Conservation (phyloP, 2,329 filamentous ascomycete species). For the Aureobasidium sp. region DNA sequence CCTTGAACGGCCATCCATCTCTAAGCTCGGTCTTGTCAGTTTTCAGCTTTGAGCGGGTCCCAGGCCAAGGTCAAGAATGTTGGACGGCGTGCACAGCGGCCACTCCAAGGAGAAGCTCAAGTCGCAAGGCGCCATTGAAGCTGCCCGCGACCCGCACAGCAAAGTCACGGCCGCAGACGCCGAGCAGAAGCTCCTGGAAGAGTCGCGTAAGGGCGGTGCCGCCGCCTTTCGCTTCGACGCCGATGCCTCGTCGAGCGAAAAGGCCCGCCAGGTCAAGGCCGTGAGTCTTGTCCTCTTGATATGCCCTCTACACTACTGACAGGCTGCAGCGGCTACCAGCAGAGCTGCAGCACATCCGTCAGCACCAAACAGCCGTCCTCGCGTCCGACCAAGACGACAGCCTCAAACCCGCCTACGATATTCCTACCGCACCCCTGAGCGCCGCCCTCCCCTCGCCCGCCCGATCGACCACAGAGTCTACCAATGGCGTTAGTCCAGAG, state of each 20-base stretch:
- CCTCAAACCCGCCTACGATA: slow-evolving; percentile 61
- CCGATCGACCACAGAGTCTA: slow-evolving; percentile 6
- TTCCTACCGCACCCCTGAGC: slow-evolving; percentile 66
- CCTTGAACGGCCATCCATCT: background rate
- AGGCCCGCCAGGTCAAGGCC: slow-evolving; percentile 69
- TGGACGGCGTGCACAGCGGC: slow-evolving; percentile 25
- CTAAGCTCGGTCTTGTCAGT: background rate
- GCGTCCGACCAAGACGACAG: slow-evolving; percentile 73
- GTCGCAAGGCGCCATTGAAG: slow-evolving; percentile 71
- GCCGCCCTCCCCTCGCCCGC: slow-evolving; percentile 56
- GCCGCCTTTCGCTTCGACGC: slow-evolving; percentile 82
- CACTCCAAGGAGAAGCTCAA: slow-evolving; percentile 57
- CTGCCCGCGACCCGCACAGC: slow-evolving; percentile 64
- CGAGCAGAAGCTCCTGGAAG: slow-evolving; percentile 65
- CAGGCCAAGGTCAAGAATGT: background rate
- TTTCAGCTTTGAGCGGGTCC: background rate
- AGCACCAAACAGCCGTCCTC: slow-evolving; percentile 60
- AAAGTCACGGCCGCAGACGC: slow-evolving; percentile 62
- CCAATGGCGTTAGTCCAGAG: slow-evolving; percentile 42
- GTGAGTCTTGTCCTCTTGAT: slow-evolving; percentile 46
- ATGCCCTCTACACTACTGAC: background rate
- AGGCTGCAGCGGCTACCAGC: slow-evolving; percentile 51
- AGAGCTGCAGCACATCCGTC: slow-evolving; percentile 55
- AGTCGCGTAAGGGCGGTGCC: slow-evolving; percentile 72
- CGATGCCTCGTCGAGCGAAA: slow-evolving; percentile 73